Percentiles rank a stretch among this genome's conserved stretches.
These are phyloP conservation scores for Beauveria australis DNA, from an alignment of 2,329 filamentous ascomycete genomes.

Conservation along the genomic window DNA sequence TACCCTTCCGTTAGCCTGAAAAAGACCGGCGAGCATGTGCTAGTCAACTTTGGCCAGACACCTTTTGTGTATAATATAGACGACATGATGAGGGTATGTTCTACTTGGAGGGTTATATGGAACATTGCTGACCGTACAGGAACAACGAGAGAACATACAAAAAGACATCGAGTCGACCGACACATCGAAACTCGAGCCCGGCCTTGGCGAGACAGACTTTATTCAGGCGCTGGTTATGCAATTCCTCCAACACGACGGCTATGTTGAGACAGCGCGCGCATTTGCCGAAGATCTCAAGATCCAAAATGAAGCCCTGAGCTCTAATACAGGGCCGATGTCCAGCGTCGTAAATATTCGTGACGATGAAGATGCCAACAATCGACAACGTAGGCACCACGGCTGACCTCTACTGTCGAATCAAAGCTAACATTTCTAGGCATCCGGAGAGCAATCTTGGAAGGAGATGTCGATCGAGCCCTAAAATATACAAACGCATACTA, in stretches of 20 bases:
- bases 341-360: slow-evolving; percentile 62
- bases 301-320: slow-evolving; percentile 63
- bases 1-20: slow-evolving; percentile 62
- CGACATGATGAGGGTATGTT: slow-evolving; percentile 64
- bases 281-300: slow-evolving; percentile 75
- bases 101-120: neutral
- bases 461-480: slow-evolving; percentile 86
- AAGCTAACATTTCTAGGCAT: slow-evolving; percentile 52
- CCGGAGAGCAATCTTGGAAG: slow-evolving; percentile 76
- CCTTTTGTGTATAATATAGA: slow-evolving; percentile 92
- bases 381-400: slow-evolving; percentile 59
- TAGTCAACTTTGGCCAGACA: slow-evolving; percentile 60
- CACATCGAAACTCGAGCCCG: slow-evolving; percentile 53
- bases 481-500: slow-evolving; percentile 73
- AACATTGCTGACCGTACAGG: slow-evolving; percentile 28
- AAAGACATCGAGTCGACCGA: slow-evolving; percentile 50
- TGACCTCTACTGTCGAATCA: too few relatives aligned
- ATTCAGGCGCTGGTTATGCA: slow-evolving; percentile 76
- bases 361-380: slow-evolving; percentile 76
- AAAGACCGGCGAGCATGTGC: slow-evolving; percentile 52
- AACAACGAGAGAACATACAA: slow-evolving; percentile 51
- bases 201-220: slow-evolving; percentile 64
- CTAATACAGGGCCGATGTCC: slow-evolving; percentile 43
- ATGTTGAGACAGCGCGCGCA: slow-evolving; percentile 82
- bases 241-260: slow-evolving; percentile 90